Percentiles rank a stretch among this genome's conserved stretches.
Conservation (phyloP, 2,329 filamentous ascomycete genomes). For the Neonectria coccinea region DNA sequence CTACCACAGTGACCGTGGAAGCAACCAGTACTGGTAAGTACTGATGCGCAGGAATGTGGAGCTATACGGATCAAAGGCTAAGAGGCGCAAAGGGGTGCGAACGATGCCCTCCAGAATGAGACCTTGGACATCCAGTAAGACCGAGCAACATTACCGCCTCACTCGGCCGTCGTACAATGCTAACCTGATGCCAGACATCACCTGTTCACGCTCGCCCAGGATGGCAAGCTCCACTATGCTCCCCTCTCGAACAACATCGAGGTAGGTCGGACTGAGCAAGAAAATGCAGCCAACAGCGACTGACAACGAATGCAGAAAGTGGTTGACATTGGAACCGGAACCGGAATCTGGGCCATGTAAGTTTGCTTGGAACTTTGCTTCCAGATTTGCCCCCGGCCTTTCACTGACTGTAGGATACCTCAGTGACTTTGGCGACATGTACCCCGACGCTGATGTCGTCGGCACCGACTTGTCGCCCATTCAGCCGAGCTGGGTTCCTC, state of each 20-base stretch:
- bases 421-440: conserved; percentile 60
- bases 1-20: conserved; percentile 32
- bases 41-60: neutral
- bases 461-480: conserved; percentile 66
- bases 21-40: conserved; percentile 29
- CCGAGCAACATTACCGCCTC: neutral
- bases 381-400: neutral
- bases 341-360: conserved; percentile 37
- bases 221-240: conserved; percentile 28
- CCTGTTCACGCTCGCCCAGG: conserved; percentile 24
- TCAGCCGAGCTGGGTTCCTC: conserved; percentile 59
- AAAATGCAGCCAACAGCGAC: neutral
- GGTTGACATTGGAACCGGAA: conserved; percentile 36
- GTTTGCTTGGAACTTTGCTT: neutral
- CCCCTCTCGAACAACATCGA: conserved; percentile 26
- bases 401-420: neutral
- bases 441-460: conserved; percentile 58
- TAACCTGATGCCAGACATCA: conserved; percentile 28
- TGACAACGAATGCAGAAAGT: conserved; percentile 23
- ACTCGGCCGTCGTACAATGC: neutral
- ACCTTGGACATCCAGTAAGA: conserved; percentile 34
- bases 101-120: conserved; percentile 30
- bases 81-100: conserved; percentile 27
- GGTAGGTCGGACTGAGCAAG: conserved; percentile 3
- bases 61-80: neutral